These are phyloP conservation scores for Diplodia corticola DNA, from an alignment of 2,329 filamentous ascomycete species.

Conservation along the genomic window DNA sequence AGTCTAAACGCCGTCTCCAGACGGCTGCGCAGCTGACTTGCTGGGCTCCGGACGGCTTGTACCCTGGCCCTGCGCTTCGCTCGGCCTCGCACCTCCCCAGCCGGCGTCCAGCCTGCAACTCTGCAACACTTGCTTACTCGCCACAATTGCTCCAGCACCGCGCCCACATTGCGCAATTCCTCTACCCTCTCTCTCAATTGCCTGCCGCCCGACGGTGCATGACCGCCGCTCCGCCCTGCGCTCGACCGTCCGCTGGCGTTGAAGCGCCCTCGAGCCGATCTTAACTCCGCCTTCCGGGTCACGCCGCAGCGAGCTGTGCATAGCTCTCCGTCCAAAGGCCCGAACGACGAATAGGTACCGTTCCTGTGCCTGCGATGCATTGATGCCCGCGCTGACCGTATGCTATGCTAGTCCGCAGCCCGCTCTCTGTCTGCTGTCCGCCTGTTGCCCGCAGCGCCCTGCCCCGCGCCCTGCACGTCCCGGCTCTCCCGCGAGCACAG, in stretches of 20 bases:
- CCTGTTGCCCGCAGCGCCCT: conserved; percentile 3
- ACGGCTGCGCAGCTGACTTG: conserved; percentile 21
- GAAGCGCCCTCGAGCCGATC: conserved; percentile 2
- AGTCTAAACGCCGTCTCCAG: conserved; percentile 16
- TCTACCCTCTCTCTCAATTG: neutral
- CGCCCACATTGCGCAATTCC: neutral
- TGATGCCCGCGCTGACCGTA: conserved; percentile 10
- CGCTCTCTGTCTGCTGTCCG: neutral
- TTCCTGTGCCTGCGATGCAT: conserved; percentile 8
- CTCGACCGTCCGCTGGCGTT: neutral
- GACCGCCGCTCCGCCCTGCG: neutral
- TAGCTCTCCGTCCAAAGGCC: conserved; percentile 14
- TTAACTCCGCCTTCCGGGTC: conserved; percentile 22
- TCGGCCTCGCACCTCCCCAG: conserved; percentile 14
- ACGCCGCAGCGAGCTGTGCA: conserved; percentile 19
- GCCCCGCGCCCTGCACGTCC: conserved; percentile 9
- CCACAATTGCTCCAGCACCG: conserved; percentile 6
- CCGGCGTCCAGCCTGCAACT: conserved; percentile 17
- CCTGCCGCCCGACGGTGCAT: neutral
- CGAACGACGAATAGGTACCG: conserved; percentile 10
- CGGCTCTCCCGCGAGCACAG: conserved; percentile 4
- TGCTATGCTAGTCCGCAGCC: conserved; percentile 1
- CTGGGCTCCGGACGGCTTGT: conserved; percentile 15
- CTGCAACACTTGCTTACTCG: conserved; percentile 7
- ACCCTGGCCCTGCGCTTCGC: conserved; percentile 14